Conservation (phyloP, 164 flowering plant species). For the Stephania cephalantha region DNA sequence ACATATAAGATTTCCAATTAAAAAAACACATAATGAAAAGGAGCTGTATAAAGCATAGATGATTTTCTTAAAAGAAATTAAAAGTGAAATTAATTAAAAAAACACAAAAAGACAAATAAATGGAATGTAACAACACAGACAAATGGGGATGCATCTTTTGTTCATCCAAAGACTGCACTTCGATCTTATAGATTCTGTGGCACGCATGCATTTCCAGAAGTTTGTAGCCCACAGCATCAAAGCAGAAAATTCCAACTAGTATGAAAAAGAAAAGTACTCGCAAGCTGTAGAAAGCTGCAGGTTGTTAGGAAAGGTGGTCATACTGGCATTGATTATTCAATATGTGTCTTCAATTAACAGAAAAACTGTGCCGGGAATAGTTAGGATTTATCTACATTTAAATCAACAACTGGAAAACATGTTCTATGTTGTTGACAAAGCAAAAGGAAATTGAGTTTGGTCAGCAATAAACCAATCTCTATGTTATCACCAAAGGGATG, state of each 20-base stretch:
- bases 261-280: not conserved
- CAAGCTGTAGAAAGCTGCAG: not conserved
- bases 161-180: too few relatives aligned
- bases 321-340: not conserved
- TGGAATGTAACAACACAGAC: too few relatives aligned
- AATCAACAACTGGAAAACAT: not conserved
- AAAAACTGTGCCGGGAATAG: not conserved
- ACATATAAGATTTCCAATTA: too few relatives aligned
- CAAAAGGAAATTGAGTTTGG: slow-evolving; percentile 6
- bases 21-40: too few relatives aligned
- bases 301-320: not conserved
- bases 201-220: not conserved
- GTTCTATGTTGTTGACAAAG: not conserved
- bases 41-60: too few relatives aligned
- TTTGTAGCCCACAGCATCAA: not conserved
- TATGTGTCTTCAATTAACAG: not conserved
- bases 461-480: slow-evolving; percentile 24
- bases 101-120: too few relatives aligned
- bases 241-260: not conserved
- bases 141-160: too few relatives aligned
- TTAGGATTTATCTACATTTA: not conserved
- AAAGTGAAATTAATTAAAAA: too few relatives aligned
- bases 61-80: too few relatives aligned
- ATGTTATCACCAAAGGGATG: slow-evolving; percentile 18
- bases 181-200: too few relatives aligned